Evolutionary conservation across 208 protist species (phyloP).

Genomic region (Trypanosoma vivax): DNA sequence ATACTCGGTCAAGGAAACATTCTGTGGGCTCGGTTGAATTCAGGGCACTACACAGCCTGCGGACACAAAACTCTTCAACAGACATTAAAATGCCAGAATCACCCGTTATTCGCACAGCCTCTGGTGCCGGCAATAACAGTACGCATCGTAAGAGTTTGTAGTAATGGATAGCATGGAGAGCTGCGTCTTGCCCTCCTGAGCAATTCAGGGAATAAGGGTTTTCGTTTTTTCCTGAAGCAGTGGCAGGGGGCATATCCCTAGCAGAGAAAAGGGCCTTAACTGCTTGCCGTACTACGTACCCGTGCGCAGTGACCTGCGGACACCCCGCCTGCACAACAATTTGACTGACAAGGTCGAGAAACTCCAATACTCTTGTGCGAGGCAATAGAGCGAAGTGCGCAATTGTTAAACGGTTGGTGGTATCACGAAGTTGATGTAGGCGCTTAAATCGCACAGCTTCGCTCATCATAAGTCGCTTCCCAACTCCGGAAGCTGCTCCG

Average conservation of each 20-base stretch:
- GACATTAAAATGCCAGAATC: constrained; percentile 3
- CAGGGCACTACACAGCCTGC: constrained; percentile 15
- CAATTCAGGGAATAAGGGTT: neutral
- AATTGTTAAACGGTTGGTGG: constrained; percentile 7
- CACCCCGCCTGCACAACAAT: constrained; percentile 3
- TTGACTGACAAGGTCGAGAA: constrained; percentile 7
- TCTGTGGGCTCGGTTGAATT: too few relatives aligned
- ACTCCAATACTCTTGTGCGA: neutral
- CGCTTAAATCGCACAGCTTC: constrained; percentile 18
- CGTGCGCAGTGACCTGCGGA: constrained; percentile 12
- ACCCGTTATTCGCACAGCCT: constrained; percentile 3
- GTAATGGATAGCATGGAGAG: constrained; percentile 6
- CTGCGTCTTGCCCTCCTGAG: neutral
- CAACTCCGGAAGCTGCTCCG: neutral
- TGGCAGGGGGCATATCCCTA: too few relatives aligned
- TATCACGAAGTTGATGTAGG: constrained; percentile 22
- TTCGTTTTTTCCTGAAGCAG: neutral
- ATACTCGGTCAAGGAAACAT: too few relatives aligned
- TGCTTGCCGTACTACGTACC: constrained; percentile 15
- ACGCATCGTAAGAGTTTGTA: constrained; percentile 10
- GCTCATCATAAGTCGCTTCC: neutral
- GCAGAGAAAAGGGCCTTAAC: constrained; percentile 9
- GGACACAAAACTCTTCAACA: constrained; percentile 52
- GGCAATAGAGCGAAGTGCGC: constrained; percentile 9
- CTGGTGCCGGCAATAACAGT: constrained; percentile 9